These are phyloP conservation scores for Silene conica DNA, from an alignment of 148 eudicot genomes.

Conservation along the genomic window DNA sequence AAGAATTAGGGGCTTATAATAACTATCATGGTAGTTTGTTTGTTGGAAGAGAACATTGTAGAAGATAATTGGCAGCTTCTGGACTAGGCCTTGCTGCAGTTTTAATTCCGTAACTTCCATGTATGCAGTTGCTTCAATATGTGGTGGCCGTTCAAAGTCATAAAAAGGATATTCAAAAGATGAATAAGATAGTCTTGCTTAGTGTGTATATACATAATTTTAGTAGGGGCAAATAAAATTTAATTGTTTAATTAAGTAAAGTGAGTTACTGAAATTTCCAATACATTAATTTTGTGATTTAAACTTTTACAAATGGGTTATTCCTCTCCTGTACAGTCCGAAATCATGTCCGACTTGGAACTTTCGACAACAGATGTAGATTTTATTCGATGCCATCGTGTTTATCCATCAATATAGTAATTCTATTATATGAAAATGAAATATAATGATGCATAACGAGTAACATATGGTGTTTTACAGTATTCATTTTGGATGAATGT, in stretches of 20 bases:
- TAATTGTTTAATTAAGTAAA: too few species aligned
- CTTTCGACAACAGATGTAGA: constrained; percentile 41
- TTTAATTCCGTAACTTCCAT: too few species aligned
- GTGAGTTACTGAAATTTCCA: neutral
- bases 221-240: too few species aligned
- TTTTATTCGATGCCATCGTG: neutral
- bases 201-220: too few species aligned
- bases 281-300: constrained; percentile 1
- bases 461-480: constrained; percentile 19
- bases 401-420: neutral
- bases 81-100: neutral
- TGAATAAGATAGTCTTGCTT: too few species aligned
- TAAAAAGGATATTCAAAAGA: too few species aligned
- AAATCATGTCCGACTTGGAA: constrained; percentile 29
- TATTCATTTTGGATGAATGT: constrained; percentile 38
- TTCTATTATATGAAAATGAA: neutral
- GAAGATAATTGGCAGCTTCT: neutral
- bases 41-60: neutral
- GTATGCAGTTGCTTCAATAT: too few species aligned
- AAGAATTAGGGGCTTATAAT: neutral
- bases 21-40: neutral
- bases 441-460: neutral
- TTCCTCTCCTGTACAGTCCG: constrained; percentile 34
- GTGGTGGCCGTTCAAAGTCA: too few species aligned
- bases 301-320: constrained; percentile 28